phyloP scores from a whole-genome alignment of 345 rosid genomes.

The Populus ilicifolia region DNA sequence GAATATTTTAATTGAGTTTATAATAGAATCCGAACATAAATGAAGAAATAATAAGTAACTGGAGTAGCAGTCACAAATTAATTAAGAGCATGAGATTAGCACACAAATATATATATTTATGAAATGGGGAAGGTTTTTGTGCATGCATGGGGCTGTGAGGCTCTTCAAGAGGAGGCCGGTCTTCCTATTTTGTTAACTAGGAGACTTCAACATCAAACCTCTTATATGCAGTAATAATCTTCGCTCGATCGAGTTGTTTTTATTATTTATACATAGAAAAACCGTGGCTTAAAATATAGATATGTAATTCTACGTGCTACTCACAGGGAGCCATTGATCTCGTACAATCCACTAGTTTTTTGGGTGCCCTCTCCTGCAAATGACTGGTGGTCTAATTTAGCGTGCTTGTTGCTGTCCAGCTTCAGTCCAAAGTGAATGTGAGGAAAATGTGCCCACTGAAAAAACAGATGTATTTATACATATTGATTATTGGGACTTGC shows the following conservation, averaged over 20 bases:
- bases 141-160: neutral
- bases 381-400: constrained; percentile 53
- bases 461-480: neutral
- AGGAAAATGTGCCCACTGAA: constrained; percentile 94
- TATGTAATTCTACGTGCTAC: neutral
- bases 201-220: constrained; percentile 14
- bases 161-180: neutral
- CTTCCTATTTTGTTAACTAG: constrained; percentile 11
- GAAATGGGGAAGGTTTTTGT: too few relatives aligned
- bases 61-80: neutral
- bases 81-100: neutral
- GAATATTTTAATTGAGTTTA: neutral
- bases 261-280: constrained; percentile 9
- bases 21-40: neutral
- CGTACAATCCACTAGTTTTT: constrained; percentile 62
- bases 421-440: constrained; percentile 88
- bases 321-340: constrained; percentile 13
- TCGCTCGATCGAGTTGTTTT: neutral
- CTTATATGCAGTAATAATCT: neutral
- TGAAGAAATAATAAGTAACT: neutral
- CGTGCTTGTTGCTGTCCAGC: constrained; percentile 73
- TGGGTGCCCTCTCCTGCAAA: constrained; percentile 42
- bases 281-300: neutral
- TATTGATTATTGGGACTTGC: too few relatives aligned
- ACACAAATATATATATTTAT: neutral